Percentiles rank a stretch among this genome's conserved stretches.
phyloP scores from a whole-genome alignment of 352 stramenopile genomes.

The Globisporangium canariense region DNA sequence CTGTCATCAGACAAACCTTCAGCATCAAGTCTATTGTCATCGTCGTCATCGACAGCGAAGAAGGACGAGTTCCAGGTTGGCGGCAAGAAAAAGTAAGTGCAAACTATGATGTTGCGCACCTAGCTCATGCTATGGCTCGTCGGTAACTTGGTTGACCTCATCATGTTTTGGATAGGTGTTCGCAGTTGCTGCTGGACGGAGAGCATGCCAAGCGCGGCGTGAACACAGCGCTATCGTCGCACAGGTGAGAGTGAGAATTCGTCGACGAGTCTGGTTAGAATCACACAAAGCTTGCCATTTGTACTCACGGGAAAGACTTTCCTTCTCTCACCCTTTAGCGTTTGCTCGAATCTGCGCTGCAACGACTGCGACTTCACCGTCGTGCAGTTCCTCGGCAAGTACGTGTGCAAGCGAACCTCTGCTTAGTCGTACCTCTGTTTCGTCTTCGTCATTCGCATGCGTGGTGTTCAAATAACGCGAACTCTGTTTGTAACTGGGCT shows the following conservation, averaged over 20 bases:
- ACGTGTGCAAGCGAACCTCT: constrained; percentile 14
- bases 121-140: background rate
- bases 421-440: too few species aligned
- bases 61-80: constrained; percentile 34
- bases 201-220: constrained; percentile 50
- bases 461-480: background rate
- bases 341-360: constrained; percentile 73
- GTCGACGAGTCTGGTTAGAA: background rate
- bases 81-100: constrained; percentile 56
- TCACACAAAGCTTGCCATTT: constrained; percentile 4
- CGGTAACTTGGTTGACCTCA: background rate
- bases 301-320: background rate
- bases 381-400: constrained; percentile 73
- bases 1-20: constrained; percentile 5
- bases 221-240: constrained; percentile 53
- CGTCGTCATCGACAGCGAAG: constrained; percentile 17
- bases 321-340: constrained; percentile 17
- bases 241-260: constrained; percentile 23
- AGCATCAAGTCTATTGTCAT: constrained; percentile 8
- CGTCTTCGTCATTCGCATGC: background rate
- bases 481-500: background rate
- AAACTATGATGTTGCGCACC: background rate
- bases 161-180: constrained; percentile 34
- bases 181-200: constrained; percentile 49
- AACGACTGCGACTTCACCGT: constrained; percentile 83